These are phyloP conservation scores for Fusarium proliferatum DNA, from an alignment of 2,329 filamentous ascomycete genomes.

Conservation along the genomic window DNA sequence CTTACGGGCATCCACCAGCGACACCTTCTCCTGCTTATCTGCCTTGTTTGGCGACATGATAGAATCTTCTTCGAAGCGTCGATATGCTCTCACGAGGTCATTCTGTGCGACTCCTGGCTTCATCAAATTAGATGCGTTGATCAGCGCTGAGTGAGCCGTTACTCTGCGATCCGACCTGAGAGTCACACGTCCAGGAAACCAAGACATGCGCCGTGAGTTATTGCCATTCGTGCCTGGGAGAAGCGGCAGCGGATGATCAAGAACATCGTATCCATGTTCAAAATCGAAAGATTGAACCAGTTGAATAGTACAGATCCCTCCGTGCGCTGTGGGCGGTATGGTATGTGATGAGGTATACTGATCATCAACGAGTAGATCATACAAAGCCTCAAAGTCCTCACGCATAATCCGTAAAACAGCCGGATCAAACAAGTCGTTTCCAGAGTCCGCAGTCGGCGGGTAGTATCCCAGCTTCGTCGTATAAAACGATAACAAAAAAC, in stretches of 20 bases:
- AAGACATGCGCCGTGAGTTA: constrained; percentile 52
- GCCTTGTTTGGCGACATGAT: constrained; percentile 61
- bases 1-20: constrained; percentile 75
- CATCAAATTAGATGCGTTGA: constrained; percentile 61
- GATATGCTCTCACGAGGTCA: constrained; percentile 74
- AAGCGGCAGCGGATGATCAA: constrained; percentile 75
- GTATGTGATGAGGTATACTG: constrained; percentile 60
- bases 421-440: constrained; percentile 62
- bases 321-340: constrained; percentile 66
- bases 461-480: constrained; percentile 76
- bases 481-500: constrained; percentile 75
- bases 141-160: constrained; percentile 63
- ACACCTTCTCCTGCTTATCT: constrained; percentile 65
- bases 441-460: constrained; percentile 65
- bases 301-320: constrained; percentile 77
- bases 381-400: constrained; percentile 76
- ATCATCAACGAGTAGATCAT: constrained; percentile 76
- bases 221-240: constrained; percentile 62
- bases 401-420: constrained; percentile 70
- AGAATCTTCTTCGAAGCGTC: constrained; percentile 73
- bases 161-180: constrained; percentile 61
- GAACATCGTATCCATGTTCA: constrained; percentile 66
- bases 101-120: constrained; percentile 56
- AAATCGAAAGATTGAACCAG: constrained; percentile 74
- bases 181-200: constrained; percentile 56